A percentile compares a stretch with the other conserved stretches of the same genome.
Conservation (phyloP, 2,329 filamentous ascomycete genomes). For the Clarireedia sp. region DNA sequence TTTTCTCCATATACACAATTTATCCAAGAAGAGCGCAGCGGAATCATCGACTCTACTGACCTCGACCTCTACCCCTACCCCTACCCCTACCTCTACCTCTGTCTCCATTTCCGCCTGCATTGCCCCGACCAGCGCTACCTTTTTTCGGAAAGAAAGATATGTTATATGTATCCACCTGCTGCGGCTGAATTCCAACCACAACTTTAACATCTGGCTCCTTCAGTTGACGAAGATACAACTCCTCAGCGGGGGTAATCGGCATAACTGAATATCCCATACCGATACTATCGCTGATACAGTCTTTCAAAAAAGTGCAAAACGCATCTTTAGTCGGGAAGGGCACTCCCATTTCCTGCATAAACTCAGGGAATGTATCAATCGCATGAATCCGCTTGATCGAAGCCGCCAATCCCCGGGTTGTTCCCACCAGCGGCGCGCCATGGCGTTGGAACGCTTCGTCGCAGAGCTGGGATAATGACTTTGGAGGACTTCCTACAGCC, state of each 20-base stretch:
- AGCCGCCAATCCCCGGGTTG: constrained; percentile 34
- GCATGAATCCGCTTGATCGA: constrained; percentile 37
- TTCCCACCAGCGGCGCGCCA: constrained; percentile 37
- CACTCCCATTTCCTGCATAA: constrained; percentile 38
- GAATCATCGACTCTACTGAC: no score
- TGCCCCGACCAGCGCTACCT: no score
- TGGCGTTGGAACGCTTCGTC: constrained; percentile 40
- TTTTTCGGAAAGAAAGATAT: not conserved
- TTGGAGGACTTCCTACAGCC: constrained; percentile 32
- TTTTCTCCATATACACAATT: no score
- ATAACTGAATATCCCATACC: constrained; percentile 29
- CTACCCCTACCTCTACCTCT: no score
- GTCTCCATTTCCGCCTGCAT: not conserved
- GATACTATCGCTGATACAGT: constrained; percentile 31
- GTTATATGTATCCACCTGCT: no score
- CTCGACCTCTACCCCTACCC: no score
- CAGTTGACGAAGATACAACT: constrained; percentile 20
- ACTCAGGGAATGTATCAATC: constrained; percentile 36
- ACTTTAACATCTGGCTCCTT: constrained; percentile 17
- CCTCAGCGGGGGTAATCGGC: constrained; percentile 16
- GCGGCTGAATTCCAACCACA: not conserved
- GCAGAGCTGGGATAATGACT: constrained; percentile 33
- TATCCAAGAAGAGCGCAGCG: no score
- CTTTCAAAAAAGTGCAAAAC: constrained; percentile 31
- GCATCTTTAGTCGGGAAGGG: constrained; percentile 14